Conservation (phyloP, 805 yeast species). For the Candida endomychidarum region DNA sequence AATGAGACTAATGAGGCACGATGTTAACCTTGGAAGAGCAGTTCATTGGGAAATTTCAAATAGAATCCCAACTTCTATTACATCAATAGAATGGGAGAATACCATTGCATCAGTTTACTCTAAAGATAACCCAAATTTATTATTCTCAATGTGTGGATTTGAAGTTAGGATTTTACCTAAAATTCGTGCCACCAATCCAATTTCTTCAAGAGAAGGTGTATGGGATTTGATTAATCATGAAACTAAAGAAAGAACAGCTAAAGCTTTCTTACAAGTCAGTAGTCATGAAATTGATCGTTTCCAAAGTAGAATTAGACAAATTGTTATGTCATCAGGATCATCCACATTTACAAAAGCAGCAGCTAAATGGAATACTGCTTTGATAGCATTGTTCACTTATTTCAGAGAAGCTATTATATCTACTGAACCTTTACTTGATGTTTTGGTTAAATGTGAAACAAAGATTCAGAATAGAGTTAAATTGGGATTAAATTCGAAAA, state of each 20-base stretch:
- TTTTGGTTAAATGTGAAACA: constrained; percentile 87
- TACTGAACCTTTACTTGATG: constrained; percentile 74
- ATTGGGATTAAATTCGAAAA: constrained; percentile 91
- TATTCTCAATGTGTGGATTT: constrained; percentile 93
- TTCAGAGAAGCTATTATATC: constrained; percentile 90
- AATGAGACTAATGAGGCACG: constrained; percentile 87
- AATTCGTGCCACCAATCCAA: constrained; percentile 52
- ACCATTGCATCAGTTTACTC: constrained; percentile 87
- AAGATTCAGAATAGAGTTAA: constrained; percentile 92
- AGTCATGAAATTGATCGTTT: constrained; percentile 77
- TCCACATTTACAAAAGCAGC: constrained; percentile 94
- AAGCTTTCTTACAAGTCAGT: constrained; percentile 82
- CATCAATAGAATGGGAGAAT: constrained; percentile 74
- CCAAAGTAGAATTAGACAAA: constrained; percentile 80
- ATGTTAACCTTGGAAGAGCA: constrained; percentile 90
- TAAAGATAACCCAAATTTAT: constrained; percentile 81
- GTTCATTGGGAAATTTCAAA: constrained; percentile 86
- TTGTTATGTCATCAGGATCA: constrained; percentile 93
- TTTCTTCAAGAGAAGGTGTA: constrained; percentile 72
- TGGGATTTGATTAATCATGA: constrained; percentile 79
- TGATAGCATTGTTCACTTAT: constrained; percentile 82
- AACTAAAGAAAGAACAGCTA: constrained; percentile 84
- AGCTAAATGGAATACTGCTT: constrained; percentile 92
- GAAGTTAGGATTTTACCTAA: constrained; percentile 88
- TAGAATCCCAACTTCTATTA: constrained; percentile 74